Evolutionary conservation across 1,139 yeast genomes (phyloP).

Genomic region (Suhomyces atakaporum): DNA sequence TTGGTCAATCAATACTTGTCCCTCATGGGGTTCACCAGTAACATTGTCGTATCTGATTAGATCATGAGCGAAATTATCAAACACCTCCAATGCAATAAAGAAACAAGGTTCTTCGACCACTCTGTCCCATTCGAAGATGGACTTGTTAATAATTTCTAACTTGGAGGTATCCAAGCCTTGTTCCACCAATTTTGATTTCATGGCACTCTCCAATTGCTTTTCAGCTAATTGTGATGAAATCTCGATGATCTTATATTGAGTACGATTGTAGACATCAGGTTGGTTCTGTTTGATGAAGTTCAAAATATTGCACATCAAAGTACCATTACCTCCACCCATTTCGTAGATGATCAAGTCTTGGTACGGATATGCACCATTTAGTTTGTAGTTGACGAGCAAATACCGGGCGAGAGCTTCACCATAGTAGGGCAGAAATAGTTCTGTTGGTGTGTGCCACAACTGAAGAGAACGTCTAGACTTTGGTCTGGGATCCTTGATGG

Average conservation of each 20-base stretch:
- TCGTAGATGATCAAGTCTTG: constrained; percentile 74
- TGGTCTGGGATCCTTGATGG: constrained; percentile 11
- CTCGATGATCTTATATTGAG: constrained; percentile 75
- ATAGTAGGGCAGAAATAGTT: constrained; percentile 77
- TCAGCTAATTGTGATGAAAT: constrained; percentile 69
- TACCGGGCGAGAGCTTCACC: constrained; percentile 85
- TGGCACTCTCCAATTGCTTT: constrained; percentile 53
- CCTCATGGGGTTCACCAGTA: constrained; percentile 73
- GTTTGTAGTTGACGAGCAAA: constrained; percentile 65
- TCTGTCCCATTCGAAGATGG: constrained; percentile 74
- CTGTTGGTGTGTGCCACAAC: constrained; percentile 91
- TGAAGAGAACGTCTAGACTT: constrained; percentile 52
- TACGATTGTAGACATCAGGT: constrained; percentile 70
- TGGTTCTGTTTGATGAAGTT: constrained; percentile 62
- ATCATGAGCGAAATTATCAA: constrained; percentile 86
- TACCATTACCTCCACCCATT: constrained; percentile 91
- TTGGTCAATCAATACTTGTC: constrained; percentile 72
- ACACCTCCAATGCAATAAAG: constrained; percentile 79
- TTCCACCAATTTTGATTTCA: constrained; percentile 35
- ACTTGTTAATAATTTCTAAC: constrained; percentile 68
- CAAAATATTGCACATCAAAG: constrained; percentile 76
- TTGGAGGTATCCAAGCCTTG: constrained; percentile 48
- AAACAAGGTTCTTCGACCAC: constrained; percentile 71
- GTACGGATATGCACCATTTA: constrained; percentile 60
- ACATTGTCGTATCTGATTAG: constrained; percentile 71